Base-by-base conservation (phyloP, 768 basidiomycete species). In the Mycena rebaudengoi region DNA sequence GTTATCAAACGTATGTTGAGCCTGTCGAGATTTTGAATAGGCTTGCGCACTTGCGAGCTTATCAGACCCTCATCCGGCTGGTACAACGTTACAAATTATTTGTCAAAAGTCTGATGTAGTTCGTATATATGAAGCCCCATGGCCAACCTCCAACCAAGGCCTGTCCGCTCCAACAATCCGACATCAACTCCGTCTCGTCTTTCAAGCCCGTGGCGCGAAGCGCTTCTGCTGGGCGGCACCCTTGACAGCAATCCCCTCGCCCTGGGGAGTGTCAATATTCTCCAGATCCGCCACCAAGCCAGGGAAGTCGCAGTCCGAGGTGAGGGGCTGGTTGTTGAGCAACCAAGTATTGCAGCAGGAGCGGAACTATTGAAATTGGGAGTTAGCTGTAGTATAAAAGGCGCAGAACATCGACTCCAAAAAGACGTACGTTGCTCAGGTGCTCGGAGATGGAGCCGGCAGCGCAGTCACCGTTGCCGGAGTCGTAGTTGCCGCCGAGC, bases 381-480 rank as follows among this genome's bases (percentile, higher is more conserved):
- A n/a, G 48, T 50, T 50, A 50, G 48, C 48, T 33, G 18, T 33
- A 20, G 13, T 21, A 4, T 37, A 21, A 20, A 20, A 29, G 25
- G n/a, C 32, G 20, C n/a, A n/a, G n/a, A n/a, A 7, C 20, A 32
- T 23, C 21, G 28, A 40, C 11, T 25, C 4, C 11, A 37, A 44
- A 44, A 44, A 28, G 25, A 58, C 56, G 32, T 45, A 58, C 43
- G 57, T 59, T 59, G 57, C 57, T 49, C 20, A 57, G 55, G 55
- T 57, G 55, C 55, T 57, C 55, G 6, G 55, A 57, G 55, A 57
- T 57, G 55, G 57, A 59, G 45, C 25, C 28, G 20, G 57, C 57
- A 28, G 46, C 46, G 35, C 57, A 59, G 46, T 59, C 53, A 13
- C 53, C 57, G 46, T 59, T 30, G 21, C 35, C 29, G 39, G 53